These are phyloP conservation scores for Mediolabrus comicus DNA, from an alignment of 108 stramenopile species.

Conservation along the genomic window DNA sequence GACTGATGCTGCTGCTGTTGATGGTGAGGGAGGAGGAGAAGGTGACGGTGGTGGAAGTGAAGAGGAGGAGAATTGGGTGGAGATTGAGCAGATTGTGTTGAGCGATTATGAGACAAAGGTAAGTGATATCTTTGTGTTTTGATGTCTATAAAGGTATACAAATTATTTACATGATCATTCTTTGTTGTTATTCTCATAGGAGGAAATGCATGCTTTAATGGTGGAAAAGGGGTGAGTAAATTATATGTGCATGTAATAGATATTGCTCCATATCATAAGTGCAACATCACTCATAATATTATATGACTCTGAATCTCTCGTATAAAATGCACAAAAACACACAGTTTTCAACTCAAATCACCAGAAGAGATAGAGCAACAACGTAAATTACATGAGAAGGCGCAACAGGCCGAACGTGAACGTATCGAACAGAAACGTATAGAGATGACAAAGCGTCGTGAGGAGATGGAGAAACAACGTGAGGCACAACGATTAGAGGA, in stretches of 20 bases:
- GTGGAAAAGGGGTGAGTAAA: slow-evolving; percentile 56
- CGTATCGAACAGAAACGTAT: not conserved
- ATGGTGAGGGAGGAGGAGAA: too few species aligned
- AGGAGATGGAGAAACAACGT: not conserved
- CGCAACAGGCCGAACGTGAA: too few species aligned
- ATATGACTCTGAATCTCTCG: too few species aligned
- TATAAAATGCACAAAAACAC: not conserved
- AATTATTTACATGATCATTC: not conserved
- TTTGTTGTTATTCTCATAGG: slow-evolving; percentile 5
- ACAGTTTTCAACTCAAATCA: not conserved
- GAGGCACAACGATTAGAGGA: not conserved
- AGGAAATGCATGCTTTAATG: slow-evolving; percentile 63
- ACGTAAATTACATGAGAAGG: not conserved
- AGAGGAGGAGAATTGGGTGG: slow-evolving; percentile 8
- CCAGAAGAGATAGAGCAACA: not conserved
- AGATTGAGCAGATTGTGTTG: slow-evolving; percentile 49
- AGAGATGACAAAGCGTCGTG: not conserved
- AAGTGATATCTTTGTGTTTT: not conserved
- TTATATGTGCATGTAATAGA: not conserved
- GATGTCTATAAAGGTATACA: not conserved
- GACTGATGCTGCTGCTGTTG: too few species aligned
- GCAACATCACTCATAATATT: too few species aligned
- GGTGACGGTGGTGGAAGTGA: not conserved
- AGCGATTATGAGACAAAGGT: slow-evolving; percentile 56
- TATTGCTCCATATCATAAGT: too few species aligned